Percentiles rank a stretch among this genome's conserved stretches.
phyloP scores from a whole-genome alignment of 805 yeast species.

The Yamadazyma phyllophila region DNA sequence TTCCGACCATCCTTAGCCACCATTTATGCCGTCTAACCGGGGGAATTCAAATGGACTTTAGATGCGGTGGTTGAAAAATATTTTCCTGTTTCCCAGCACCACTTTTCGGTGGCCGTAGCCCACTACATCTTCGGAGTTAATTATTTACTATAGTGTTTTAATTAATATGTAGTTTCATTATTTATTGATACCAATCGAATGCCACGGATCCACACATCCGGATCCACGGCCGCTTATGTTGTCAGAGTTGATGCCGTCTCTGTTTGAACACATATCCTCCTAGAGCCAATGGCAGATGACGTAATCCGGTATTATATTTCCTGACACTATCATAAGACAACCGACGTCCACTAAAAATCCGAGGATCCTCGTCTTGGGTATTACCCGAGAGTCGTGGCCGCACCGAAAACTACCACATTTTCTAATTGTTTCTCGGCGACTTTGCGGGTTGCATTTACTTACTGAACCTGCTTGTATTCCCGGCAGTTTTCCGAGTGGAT shows the following conservation, averaged over 20 bases:
- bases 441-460: background rate
- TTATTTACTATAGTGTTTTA: background rate
- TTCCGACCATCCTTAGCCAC: background rate
- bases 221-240: background rate
- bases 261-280: background rate
- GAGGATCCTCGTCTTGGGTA: background rate
- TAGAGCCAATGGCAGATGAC: slow-evolving; percentile 1
- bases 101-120: background rate
- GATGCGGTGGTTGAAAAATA: slow-evolving; percentile 1
- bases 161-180: background rate
- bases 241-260: no score
- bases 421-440: background rate
- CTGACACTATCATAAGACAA: background rate
- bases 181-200: background rate
- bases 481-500: no score
- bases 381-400: slow-evolving; percentile 2
- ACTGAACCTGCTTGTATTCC: no score
- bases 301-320: slow-evolving; percentile 3
- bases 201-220: background rate
- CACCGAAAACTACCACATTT: background rate
- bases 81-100: slow-evolving; percentile 2
- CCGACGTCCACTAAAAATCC: slow-evolving; percentile 1
- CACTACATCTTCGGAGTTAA: slow-evolving; percentile 4
- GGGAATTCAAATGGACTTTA: background rate
- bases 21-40: background rate